Evolutionary conservation across 2,329 filamentous ascomycete genomes (phyloP).

Genomic region (Alternaria sp.): DNA sequence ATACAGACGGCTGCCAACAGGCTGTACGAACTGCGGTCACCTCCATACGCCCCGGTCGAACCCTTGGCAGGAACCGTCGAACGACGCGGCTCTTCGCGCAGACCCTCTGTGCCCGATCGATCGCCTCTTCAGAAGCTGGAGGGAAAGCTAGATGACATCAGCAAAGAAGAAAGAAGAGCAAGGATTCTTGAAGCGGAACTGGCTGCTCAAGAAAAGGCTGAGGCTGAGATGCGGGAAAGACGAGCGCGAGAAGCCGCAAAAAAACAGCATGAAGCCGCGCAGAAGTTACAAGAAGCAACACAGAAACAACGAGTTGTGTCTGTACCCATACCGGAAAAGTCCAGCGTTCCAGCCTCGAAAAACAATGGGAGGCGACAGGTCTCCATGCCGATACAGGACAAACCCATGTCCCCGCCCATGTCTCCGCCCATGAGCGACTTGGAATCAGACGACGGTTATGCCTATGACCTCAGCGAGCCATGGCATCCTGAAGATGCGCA

Average conservation of each 20-base stretch:
- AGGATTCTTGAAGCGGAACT: conserved; percentile 84
- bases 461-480: conserved; percentile 46
- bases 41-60: conserved; percentile 42
- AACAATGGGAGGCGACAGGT: conserved; percentile 42
- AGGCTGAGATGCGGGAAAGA: conserved; percentile 49
- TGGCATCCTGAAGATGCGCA: conserved; percentile 45
- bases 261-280: conserved; percentile 43
- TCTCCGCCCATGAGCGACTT: conserved; percentile 37
- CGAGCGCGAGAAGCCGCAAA: conserved; percentile 43
- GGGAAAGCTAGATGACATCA: conserved; percentile 88
- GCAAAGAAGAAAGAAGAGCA: conserved; percentile 93
- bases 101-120: conserved; percentile 76
- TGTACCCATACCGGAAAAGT: conserved; percentile 20
- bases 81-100: conserved; percentile 35
- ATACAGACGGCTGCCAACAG: conserved; percentile 45
- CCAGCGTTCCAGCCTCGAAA: conserved; percentile 24
- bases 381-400: conserved; percentile 42
- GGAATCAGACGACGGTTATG: conserved; percentile 39
- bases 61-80: conserved; percentile 41
- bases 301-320: conserved; percentile 43
- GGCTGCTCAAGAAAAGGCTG: conserved; percentile 70
- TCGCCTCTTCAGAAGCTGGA: conserved; percentile 95
- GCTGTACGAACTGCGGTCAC: conserved; percentile 43
- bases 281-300: conserved; percentile 36
- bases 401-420: conserved; percentile 19